phyloP scores from a whole-genome alignment of 2,329 filamentous ascomycete genomes.

The Aulographum hederae region DNA sequence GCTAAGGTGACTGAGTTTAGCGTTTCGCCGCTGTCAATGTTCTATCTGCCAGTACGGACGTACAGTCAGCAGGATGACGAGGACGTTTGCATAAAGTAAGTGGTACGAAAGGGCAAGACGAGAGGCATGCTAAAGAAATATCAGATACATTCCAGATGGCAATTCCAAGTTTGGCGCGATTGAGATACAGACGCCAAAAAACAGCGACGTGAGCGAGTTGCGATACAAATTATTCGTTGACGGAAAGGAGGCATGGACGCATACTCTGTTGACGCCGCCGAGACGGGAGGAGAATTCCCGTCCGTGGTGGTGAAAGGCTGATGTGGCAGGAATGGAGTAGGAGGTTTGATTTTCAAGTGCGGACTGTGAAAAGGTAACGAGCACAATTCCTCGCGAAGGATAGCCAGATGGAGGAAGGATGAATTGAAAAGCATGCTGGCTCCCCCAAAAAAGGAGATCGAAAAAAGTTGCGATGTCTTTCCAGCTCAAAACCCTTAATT shows the following conservation, averaged over 20 bases:
- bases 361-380: no score
- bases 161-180: constrained; percentile 79
- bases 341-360: no score
- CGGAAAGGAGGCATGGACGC: constrained; percentile 60
- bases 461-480: no score
- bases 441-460: no score
- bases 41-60: constrained; percentile 70
- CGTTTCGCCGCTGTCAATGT: constrained; percentile 80
- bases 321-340: no score
- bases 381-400: no score
- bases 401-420: no score
- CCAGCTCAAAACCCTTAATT: no score
- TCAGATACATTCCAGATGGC: constrained; percentile 60
- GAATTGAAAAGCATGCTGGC: no score
- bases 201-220: constrained; percentile 50
- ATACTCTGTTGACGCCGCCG: constrained; percentile 25
- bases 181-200: constrained; percentile 51
- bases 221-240: constrained; percentile 72
- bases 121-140: no score
- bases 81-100: constrained; percentile 71
- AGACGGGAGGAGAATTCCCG: no score
- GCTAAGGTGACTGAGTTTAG: constrained; percentile 50
- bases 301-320: no score
- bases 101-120: constrained; percentile 8
- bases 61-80: constrained; percentile 68